These are phyloP conservation scores for Strobilomyces confusus DNA, from an alignment of 768 basidiomycete genomes.

Conservation along the genomic window DNA sequence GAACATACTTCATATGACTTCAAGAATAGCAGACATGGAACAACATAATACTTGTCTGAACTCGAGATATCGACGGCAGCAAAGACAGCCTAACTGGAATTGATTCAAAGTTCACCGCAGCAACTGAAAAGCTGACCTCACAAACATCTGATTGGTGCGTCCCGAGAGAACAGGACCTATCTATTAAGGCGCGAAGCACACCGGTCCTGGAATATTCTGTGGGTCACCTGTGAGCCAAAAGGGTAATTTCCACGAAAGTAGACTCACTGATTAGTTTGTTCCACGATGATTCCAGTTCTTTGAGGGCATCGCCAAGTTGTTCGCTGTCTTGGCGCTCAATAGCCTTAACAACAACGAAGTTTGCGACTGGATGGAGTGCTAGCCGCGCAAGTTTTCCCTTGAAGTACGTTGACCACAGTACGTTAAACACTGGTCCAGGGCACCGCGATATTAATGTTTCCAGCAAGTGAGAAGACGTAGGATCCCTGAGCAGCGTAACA, in stretches of 20 bases:
- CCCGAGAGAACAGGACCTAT: conserved; percentile 53
- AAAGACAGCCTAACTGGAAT: conserved; percentile 48
- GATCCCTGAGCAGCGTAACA: conserved; percentile 75
- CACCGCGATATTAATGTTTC: conserved; percentile 70
- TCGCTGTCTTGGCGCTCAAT: conserved; percentile 55
- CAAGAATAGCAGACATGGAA: conserved; percentile 65
- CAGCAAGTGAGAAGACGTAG: conserved; percentile 86
- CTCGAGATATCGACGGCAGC: conserved; percentile 54
- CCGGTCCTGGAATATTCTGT: conserved; percentile 71
- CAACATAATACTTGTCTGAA: conserved; percentile 45
- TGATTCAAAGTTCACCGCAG: background rate
- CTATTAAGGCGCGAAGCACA: conserved; percentile 71
- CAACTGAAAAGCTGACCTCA: conserved; percentile 44
- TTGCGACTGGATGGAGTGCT: conserved; percentile 85
- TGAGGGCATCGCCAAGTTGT: conserved; percentile 51
- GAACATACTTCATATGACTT: conserved; percentile 45
- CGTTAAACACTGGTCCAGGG: conserved; percentile 55
- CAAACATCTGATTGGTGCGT: conserved; percentile 46
- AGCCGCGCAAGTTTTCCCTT: conserved; percentile 65
- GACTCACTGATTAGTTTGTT: conserved; percentile 67
- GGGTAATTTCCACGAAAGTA: background rate
- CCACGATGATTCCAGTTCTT: conserved; percentile 59
- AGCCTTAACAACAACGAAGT: conserved; percentile 86
- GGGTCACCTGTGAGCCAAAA: conserved; percentile 1
- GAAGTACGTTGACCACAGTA: conserved; percentile 80